Base-by-base conservation (phyloP, 2,329 filamentous ascomycete species). In the Sporothrix mexicana region DNA sequence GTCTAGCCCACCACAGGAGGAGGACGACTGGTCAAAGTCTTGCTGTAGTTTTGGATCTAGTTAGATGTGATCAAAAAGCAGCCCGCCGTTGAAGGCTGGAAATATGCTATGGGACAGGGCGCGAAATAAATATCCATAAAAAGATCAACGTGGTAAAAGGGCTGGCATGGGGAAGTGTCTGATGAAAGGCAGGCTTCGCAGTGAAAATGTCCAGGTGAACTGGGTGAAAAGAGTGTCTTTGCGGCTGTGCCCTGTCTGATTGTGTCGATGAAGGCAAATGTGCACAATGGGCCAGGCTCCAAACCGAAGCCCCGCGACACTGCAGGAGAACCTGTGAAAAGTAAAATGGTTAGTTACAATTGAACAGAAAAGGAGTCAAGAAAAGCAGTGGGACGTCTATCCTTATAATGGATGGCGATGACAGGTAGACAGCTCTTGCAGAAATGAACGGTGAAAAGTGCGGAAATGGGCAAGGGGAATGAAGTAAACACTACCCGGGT, bases 11-110 rank as follows among this genome's bases (percentile, higher is more conserved):
- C 81, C 78, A 78, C 82, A 83, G 73, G 82, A 80, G 75, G 83
- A 81, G 80, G 86, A 83, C 80, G 86, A 85, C 80, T 85, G 83
- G 80, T 87, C 84, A 81, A 87, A 88, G 79, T 87, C 86, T 85
- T 88, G 83, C 80, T 83, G 49, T 57, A 45, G 1, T 8, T 23
- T 41, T 8, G 17, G 43, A 5, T 15, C 15, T 41, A 30, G 69
- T 70, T 53, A 70, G 70, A 55, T 55, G 45, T 51, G 43, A 13
- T n/a, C 64, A 30, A 51, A 45, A 12, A 47, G 15, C 20, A 12
- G 20, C 13, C 9, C 9, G 9, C 7, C 12, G n/a, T 15, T 30
- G n/a, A 13, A n/a, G n/a, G 64, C 41, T 23, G n/a, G 5, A 41
- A 57, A 2, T 66, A 6, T 45, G n/a, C 36, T n/a, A 47, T 10